A percentile compares a stretch with the other conserved stretches of the same genome.
phyloP scores from a whole-genome alignment of 192 early-diverging fungal genomes.

The Gigaspora rosea region DNA sequence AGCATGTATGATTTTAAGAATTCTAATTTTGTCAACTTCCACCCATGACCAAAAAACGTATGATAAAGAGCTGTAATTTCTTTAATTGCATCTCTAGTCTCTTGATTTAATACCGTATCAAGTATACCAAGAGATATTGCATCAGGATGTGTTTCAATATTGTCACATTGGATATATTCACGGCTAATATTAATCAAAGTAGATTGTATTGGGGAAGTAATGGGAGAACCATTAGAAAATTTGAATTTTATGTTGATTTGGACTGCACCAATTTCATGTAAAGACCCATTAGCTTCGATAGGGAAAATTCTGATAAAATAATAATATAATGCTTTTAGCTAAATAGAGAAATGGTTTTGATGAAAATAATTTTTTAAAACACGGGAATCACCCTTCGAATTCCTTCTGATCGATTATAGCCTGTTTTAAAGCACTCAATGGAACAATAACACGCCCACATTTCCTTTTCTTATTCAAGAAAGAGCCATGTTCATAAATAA shows the following conservation, averaged over 20 bases:
- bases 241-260: slow-evolving; percentile 11
- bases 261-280: neutral
- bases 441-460: slow-evolving; percentile 1
- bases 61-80: slow-evolving; percentile 44
- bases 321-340: neutral
- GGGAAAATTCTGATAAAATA: slow-evolving; percentile 3
- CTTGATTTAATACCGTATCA: slow-evolving; percentile 28
- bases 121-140: slow-evolving; percentile 10
- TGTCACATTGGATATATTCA: neutral
- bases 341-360: too few relatives aligned
- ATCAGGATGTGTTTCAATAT: neutral
- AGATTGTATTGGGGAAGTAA: neutral
- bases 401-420: neutral
- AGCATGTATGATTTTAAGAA: slow-evolving; percentile 44
- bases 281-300: neutral
- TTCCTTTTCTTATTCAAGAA: slow-evolving; percentile 21
- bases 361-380: too few relatives aligned
- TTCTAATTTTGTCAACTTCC: slow-evolving; percentile 41
- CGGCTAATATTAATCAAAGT: neutral
- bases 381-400: neutral
- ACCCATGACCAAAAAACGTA: slow-evolving; percentile 47
- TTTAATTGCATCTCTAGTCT: slow-evolving; percentile 44
- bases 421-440: neutral
- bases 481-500: slow-evolving; percentile 8
- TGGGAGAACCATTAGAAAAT: neutral